Conservation (phyloP, 148 eudicot species). For the Rhododendron mucronatum region DNA sequence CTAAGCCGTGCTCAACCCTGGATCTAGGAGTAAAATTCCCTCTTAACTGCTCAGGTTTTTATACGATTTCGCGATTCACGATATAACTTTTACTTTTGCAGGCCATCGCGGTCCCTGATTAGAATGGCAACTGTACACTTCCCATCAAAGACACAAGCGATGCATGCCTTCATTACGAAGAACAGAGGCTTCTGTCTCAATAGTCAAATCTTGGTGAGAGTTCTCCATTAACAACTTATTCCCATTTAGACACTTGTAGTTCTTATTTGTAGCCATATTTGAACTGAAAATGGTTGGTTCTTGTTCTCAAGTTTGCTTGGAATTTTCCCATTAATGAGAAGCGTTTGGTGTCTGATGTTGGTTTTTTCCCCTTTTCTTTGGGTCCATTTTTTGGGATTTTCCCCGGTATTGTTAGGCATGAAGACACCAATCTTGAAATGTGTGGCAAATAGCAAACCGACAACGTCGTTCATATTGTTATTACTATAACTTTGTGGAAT, state of each 20-base stretch:
- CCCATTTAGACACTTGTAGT: not conserved
- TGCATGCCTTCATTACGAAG: slow-evolving; percentile 55
- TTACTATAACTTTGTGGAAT: no score
- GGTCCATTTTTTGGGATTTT: not conserved
- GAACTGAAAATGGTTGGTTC: not conserved
- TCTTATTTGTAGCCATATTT: slow-evolving; percentile 1
- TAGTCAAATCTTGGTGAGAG: slow-evolving; percentile 41
- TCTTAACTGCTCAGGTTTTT: not conserved
- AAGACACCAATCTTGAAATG: not conserved
- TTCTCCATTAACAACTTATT: slow-evolving; percentile 44
- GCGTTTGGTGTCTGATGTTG: not conserved
- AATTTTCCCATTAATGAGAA: not conserved
- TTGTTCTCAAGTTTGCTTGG: not conserved
- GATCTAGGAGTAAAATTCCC: not conserved
- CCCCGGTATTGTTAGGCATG: not conserved
- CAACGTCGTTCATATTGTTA: no score
- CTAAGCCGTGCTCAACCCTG: not conserved
- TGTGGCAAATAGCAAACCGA: not conserved
- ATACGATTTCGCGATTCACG: not conserved
- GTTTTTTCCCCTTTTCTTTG: not conserved
- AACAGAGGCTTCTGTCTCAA: slow-evolving; percentile 54
- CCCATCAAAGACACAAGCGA: slow-evolving; percentile 49
- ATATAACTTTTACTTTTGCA: slow-evolving; percentile 22
- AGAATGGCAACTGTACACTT: slow-evolving; percentile 54
- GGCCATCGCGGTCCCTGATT: slow-evolving; percentile 23